Evolutionary conservation across 2,329 filamentous ascomycete genomes (phyloP).

Genomic region (Cyclaneusma minus): DNA sequence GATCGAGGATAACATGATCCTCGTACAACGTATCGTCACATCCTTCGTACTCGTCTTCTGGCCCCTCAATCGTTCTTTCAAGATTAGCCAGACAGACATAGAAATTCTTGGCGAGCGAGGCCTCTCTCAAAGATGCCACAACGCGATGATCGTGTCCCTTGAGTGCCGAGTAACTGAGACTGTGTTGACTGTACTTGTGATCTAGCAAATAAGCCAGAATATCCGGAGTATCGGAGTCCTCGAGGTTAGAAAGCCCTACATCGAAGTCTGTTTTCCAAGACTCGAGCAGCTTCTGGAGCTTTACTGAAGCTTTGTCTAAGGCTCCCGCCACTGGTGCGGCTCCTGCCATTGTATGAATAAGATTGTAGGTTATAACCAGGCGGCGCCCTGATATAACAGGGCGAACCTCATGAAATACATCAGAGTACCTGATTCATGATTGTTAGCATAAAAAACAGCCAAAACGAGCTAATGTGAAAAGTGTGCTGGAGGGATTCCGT

Average conservation of each 20-base stretch:
- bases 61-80: conserved; percentile 4
- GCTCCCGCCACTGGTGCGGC: conserved; percentile 4
- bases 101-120: conserved; percentile 5
- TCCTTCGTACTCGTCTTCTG: no score
- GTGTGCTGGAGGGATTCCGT: no score
- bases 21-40: conserved; percentile 5
- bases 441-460: no score
- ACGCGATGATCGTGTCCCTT: conserved; percentile 6
- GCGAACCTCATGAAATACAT: conserved; percentile 34
- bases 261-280: neutral
- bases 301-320: conserved; percentile 1
- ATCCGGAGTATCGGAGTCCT: neutral
- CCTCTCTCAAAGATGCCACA: conserved; percentile 4
- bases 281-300: conserved; percentile 4
- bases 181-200: conserved; percentile 7
- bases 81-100: conserved; percentile 8
- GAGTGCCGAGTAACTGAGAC: conserved; percentile 4
- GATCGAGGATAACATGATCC: conserved; percentile 2
- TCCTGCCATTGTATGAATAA: conserved; percentile 18
- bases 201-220: conserved; percentile 4
- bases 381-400: conserved; percentile 30
- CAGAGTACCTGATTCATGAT: conserved; percentile 34
- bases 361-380: conserved; percentile 36
- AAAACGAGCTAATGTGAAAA: no score
- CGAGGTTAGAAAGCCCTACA: neutral